Conservation (phyloP, 441 rosid species). For the Erysimum pusillum region DNA sequence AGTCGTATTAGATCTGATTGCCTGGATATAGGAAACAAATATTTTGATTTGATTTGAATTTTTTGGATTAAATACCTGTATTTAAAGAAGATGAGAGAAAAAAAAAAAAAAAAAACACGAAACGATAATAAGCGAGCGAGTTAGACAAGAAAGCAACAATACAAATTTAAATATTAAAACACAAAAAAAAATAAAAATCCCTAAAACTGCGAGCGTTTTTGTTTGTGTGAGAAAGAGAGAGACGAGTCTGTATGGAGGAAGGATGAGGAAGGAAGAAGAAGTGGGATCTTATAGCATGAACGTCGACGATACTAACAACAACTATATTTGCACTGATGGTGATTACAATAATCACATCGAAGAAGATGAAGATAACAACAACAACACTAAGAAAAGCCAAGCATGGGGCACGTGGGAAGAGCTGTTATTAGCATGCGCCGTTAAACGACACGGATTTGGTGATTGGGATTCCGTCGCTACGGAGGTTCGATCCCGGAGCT, state of each 20-base stretch:
- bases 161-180: slow-evolving; percentile 12
- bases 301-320: slow-evolving; percentile 18
- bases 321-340: slow-evolving; percentile 29
- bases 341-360: slow-evolving; percentile 2
- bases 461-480: slow-evolving; percentile 71
- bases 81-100: slow-evolving; percentile 2
- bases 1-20: background rate
- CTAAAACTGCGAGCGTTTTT: slow-evolving; percentile 45
- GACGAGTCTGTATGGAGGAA: background rate
- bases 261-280: slow-evolving; percentile 38
- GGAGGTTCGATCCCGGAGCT: slow-evolving; percentile 60
- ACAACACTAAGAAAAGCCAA: slow-evolving; percentile 12
- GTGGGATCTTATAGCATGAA: slow-evolving; percentile 34
- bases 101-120: background rate
- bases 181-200: slow-evolving; percentile 28
- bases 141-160: slow-evolving; percentile 42
- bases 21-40: slow-evolving; percentile 26
- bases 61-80: background rate
- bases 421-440: slow-evolving; percentile 72
- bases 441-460: slow-evolving; percentile 66
- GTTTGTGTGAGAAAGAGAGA: slow-evolving; percentile 26
- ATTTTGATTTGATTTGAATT: background rate
- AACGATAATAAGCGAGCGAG: slow-evolving; percentile 31
- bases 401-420: slow-evolving; percentile 83
- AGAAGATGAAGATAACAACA: background rate